Conservation (phyloP, 2,329 filamentous ascomycete genomes). For the Ophiostoma tasmaniense region DNA sequence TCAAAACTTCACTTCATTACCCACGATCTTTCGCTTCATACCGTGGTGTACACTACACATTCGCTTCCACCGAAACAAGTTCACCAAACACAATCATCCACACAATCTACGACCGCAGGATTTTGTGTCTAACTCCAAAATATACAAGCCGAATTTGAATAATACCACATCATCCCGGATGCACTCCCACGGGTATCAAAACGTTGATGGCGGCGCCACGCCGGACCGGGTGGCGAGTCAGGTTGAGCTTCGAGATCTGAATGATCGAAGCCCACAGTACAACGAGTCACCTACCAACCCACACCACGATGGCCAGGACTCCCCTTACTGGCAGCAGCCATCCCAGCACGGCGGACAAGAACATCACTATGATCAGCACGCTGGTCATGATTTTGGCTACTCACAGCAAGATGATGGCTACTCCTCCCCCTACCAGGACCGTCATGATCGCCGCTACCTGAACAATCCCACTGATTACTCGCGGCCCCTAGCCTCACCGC, state of each 20-base stretch:
- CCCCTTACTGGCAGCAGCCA: conserved; percentile 2
- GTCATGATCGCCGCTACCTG: conserved; percentile 5
- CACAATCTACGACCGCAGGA: neutral
- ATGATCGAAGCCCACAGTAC: conserved; percentile 10
- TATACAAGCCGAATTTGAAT: neutral
- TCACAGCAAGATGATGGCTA: conserved; percentile 10
- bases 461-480: conserved; percentile 11
- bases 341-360: neutral
- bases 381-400: conserved; percentile 5
- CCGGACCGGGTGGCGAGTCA: conserved; percentile 12
- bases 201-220: conserved; percentile 12
- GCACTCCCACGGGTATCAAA: conserved; percentile 17
- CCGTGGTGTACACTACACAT: neutral
- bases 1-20: neutral
- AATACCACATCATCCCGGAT: conserved; percentile 5
- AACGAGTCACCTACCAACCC: conserved; percentile 9
- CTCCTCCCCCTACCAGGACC: conserved; percentile 9
- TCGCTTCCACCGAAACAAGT: neutral
- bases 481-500: conserved; percentile 12
- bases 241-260: conserved; percentile 17
- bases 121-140: too few relatives aligned
- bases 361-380: conserved; percentile 13
- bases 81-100: neutral
- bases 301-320: conserved; percentile 6
- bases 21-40: neutral